Evolutionary conservation across 345 rosid genomes (phyloP).

Genomic region (Eucalyptus regnans): DNA sequence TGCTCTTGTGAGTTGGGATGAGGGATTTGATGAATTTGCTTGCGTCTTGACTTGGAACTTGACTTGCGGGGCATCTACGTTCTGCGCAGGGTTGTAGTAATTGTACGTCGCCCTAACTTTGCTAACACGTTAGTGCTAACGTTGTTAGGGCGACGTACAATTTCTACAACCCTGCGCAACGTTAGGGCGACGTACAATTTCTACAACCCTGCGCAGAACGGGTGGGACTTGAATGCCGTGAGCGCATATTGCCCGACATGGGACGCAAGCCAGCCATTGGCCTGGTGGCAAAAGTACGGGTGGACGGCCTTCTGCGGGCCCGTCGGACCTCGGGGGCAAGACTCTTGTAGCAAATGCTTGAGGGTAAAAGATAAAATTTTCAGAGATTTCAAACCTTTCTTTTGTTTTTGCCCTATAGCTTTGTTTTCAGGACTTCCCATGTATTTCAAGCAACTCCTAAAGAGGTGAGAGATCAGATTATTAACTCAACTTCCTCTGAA

Average conservation of each 20-base stretch:
- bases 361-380: background rate
- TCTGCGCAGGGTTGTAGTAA: too few relatives aligned
- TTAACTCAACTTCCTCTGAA: background rate
- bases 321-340: conserved; percentile 42
- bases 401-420: background rate
- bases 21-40: background rate
- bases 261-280: conserved; percentile 45
- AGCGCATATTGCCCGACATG: conserved; percentile 55
- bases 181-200: conserved; percentile 51
- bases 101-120: too few relatives aligned
- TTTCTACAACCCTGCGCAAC: too few relatives aligned
- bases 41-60: background rate
- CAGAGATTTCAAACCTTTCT: background rate
- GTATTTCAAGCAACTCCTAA: background rate
- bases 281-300: conserved; percentile 50
- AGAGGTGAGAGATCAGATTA: background rate
- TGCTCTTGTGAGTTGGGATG: background rate
- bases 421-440: fast-evolving
- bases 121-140: too few relatives aligned
- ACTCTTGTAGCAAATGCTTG: conserved; percentile 48
- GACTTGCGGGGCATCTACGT: background rate
- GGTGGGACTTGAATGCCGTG: conserved; percentile 36
- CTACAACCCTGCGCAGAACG: conserved; percentile 27
- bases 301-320: conserved; percentile 68
- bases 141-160: too few relatives aligned